Base-by-base conservation (phyloP, 2,329 filamentous ascomycete genomes). In the Talaromyces verruculosus region DNA sequence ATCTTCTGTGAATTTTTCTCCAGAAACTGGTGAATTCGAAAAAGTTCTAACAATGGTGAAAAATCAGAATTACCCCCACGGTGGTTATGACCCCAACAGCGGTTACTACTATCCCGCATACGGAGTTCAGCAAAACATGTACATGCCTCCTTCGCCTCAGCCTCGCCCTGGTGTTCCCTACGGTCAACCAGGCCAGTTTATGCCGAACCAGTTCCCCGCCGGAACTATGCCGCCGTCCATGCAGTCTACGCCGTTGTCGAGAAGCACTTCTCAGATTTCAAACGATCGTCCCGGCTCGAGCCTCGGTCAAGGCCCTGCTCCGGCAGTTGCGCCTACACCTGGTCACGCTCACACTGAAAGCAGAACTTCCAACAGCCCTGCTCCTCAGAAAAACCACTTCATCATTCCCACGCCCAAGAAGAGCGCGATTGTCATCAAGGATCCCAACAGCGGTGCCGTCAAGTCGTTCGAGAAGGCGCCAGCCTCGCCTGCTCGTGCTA, bases 361-460 rank as follows among this genome's bases (percentile, higher is more conserved):
- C 82, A 87, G 74, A 65, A 79, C 80, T 45, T 83, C 87, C 78
- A 79, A 77, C 69, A 76, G 84, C 82, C 85, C 84, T 67, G 86
- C 89, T 39, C 86, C 84, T 28, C 84, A 87, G 41, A 87, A 86
- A 68, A 82, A 87, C 3, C 85, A 87, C 70, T 88, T 89, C 68
- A 84, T 89, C 67, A 86, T 87, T 67, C 88, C 89, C 10, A 83
- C 78, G 2, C 75, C 76, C 66, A 91, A 90, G 83, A 92, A 87
- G 78, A 88, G 88, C 58, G 88, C 90, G 0, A 90, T 97, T 70
- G 84, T 88, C 59, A 97, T 97, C 83, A 96, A 92, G 83, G 91
- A 92, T 73, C 85, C 89, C 35, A 85, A 89, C 65, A 93, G 92
- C 68, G 92, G 95, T 75, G 87, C 88, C 35, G 82, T 97, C 13